Base-by-base conservation (phyloP, 345 rosid genomes). In the Euclidium syriacum region DNA sequence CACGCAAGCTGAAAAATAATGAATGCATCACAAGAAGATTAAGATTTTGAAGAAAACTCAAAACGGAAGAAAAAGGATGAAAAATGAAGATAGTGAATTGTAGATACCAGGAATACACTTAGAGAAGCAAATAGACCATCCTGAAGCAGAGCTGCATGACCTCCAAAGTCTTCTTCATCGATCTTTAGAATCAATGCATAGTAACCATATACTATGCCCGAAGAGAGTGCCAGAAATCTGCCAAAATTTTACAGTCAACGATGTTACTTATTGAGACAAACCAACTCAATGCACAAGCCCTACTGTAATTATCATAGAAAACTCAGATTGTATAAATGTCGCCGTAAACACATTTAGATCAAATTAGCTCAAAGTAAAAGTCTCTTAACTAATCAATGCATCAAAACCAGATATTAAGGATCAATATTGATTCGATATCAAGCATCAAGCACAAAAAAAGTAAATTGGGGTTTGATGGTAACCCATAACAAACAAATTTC, bases 131-230 rank as follows among this genome's bases (percentile, higher is more conserved):
- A 90, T 32, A 94, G 80, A 8, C 99, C 99, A 52, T 94, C 99
- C 65, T 94, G 99, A 71, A 94, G 99, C 39, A 94, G 85, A 18
- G 87, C 65, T 61, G 85, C 89, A 24, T 94, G 99, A 70, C 99
- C 99, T 4, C 99, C 99, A 72, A 70, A 90, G 25, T 94, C 96
- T 79, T 90, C 99, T 80, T 94, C 99, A 33, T 94, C 99, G 3
- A 94, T 32, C 83, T 90, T 90, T 68, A 94, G 74, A 54, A 94
- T 76, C 85, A 90, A 60, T 1, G 86, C 90, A 56, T 94, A 94
- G 77, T 87, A 94, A 24, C 90, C 85, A 16, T 94, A 94, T 15
- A 94, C 70, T 15, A 94, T 83, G 44, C 81, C 95, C 0, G 99
- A 78, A 7, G 99, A 87, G 44, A 90, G 36, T 35, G 63, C 68